phyloP scores from a whole-genome alignment of 352 stramenopile species.

The Phytopythium mirpurense region DNA sequence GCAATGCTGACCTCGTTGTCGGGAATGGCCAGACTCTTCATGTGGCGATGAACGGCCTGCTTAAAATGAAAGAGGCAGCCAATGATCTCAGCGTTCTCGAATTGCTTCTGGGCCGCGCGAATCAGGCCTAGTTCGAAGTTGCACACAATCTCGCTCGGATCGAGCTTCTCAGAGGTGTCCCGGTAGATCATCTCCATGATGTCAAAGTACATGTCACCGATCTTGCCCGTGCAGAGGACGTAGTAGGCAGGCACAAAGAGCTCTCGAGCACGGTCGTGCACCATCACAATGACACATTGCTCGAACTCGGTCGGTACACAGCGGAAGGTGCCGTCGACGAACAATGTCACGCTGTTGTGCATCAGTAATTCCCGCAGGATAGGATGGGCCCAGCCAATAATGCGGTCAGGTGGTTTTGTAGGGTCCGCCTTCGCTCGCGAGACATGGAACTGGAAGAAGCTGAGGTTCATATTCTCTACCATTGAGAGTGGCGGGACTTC shows the following conservation, averaged over 20 bases:
- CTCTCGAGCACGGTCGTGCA: slow-evolving; percentile 3
- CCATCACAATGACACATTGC: slow-evolving; percentile 15
- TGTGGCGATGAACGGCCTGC: slow-evolving; percentile 11
- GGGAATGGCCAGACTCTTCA: slow-evolving; percentile 10
- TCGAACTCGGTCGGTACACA: slow-evolving; percentile 10
- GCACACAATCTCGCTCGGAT: slow-evolving; percentile 10
- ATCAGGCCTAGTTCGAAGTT: slow-evolving; percentile 17
- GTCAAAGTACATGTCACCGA: slow-evolving; percentile 7
- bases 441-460: neutral
- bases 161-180: slow-evolving; percentile 4
- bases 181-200: slow-evolving; percentile 10
- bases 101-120: slow-evolving; percentile 8
- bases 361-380: neutral
- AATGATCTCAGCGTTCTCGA: slow-evolving; percentile 1
- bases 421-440: neutral
- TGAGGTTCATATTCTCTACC: neutral
- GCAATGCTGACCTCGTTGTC: neutral
- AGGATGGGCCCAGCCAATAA: neutral
- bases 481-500: neutral
- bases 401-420: too few relatives aligned
- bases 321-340: slow-evolving; percentile 21
- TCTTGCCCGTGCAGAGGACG: slow-evolving; percentile 8
- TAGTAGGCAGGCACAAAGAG: slow-evolving; percentile 9
- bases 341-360: neutral
- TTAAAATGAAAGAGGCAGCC: slow-evolving; percentile 22